phyloP scores from a whole-genome alignment of 139 green algal species.

The Chlorella sp. region DNA sequence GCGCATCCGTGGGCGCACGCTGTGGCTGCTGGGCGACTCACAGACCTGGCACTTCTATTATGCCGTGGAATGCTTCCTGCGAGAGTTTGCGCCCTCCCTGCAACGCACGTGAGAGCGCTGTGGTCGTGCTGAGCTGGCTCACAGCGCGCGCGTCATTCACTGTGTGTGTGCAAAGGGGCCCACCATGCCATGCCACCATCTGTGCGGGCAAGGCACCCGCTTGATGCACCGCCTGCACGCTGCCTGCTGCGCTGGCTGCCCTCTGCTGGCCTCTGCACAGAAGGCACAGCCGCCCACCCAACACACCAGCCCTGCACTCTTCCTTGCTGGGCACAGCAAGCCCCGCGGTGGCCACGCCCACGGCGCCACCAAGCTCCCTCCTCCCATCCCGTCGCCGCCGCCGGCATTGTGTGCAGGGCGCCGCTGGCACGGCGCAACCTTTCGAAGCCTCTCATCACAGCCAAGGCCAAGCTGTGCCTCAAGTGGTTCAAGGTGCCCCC shows the following conservation, averaged over 20 bases:
- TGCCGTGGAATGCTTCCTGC: constrained; percentile 35
- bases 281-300: too few species aligned
- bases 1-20: constrained; percentile 40
- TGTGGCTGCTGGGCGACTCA: constrained; percentile 51
- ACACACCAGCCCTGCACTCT: too few species aligned
- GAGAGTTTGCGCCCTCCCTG: background rate
- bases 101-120: background rate
- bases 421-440: background rate
- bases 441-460: background rate
- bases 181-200: background rate
- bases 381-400: background rate
- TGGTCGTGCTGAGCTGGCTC: background rate
- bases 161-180: background rate
- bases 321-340: too few species aligned
- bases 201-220: background rate
- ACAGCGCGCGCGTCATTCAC: background rate
- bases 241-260: background rate
- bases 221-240: background rate
- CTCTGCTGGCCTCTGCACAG: background rate
- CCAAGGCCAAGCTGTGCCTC: background rate
- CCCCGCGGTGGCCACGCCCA: background rate
- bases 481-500: background rate
- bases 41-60: constrained; percentile 36
- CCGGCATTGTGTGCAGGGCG: background rate
- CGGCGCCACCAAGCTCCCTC: background rate